A percentile compares a stretch with the other conserved stretches of the same genome.
Evolutionary conservation across 2,329 filamentous ascomycete species (phyloP).

Genomic region (Botrytis byssoidea): DNA sequence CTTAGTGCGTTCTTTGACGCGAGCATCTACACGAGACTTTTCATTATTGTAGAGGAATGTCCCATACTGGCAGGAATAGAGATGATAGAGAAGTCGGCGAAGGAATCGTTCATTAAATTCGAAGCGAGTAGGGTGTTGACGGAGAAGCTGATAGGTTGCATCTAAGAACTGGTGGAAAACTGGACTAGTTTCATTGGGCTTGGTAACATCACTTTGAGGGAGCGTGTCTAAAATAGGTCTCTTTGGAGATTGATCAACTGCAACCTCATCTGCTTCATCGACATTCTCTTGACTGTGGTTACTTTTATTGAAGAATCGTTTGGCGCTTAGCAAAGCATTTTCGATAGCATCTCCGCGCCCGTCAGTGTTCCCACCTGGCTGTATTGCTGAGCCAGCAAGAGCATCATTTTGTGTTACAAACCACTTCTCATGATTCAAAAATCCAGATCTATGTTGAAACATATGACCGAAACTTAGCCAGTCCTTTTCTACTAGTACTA

Average conservation of each 20-base stretch:
- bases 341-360: conserved; percentile 71
- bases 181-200: conserved; percentile 87
- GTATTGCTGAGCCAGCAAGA: conserved; percentile 62
- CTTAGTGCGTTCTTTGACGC: conserved; percentile 67
- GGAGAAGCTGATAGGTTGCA: conserved; percentile 83
- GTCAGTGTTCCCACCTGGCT: conserved; percentile 54
- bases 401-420: conserved; percentile 83
- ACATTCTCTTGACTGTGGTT: conserved; percentile 64
- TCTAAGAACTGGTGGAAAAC: conserved; percentile 98
- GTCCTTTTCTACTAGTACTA: conserved; percentile 92
- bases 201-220: conserved; percentile 61
- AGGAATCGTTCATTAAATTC: conserved; percentile 97
- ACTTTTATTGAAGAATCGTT: conserved; percentile 84
- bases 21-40: conserved; percentile 74
- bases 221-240: conserved; percentile 40
- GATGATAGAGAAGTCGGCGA: conserved; percentile 82
- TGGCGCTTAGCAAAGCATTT: conserved; percentile 79
- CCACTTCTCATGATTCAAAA: conserved; percentile 89
- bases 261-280: conserved; percentile 45
- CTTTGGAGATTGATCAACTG: conserved; percentile 37
- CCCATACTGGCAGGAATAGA: conserved; percentile 94
- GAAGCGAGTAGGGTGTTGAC: conserved; percentile 84
- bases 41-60: conserved; percentile 96
- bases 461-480: conserved; percentile 98
- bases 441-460: conserved; percentile 90